A percentile compares a stretch with the other conserved stretches of the same genome.
Conservation (phyloP, 306 rosid genomes). For the Ammopiptanthus mongolicus region DNA sequence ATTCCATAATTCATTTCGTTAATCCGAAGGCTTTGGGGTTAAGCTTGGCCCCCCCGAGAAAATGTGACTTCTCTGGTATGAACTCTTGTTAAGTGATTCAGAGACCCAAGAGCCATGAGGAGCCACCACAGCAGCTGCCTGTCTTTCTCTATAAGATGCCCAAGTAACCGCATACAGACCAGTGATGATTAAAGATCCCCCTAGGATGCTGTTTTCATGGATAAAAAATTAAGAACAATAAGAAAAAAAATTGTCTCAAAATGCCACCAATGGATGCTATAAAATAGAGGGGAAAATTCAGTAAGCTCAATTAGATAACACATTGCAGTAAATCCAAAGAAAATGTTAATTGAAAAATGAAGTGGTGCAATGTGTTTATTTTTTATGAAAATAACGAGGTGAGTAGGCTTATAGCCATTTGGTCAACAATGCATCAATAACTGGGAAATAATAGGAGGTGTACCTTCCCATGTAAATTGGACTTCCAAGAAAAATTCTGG, state of each 20-base stretch:
- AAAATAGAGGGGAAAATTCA: not conserved
- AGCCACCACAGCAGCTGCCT: constrained; percentile 38
- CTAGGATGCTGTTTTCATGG: constrained; percentile 57
- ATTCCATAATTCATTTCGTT: constrained; percentile 7
- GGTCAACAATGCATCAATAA: not conserved
- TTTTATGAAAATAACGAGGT: not conserved
- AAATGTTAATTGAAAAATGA: not conserved
- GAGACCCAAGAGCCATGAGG: constrained; percentile 45
- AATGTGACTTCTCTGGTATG: constrained; percentile 49
- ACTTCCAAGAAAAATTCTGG: constrained; percentile 90
- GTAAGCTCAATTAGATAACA: not conserved
- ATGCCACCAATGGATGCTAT: not conserved
- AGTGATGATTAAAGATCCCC: constrained; percentile 71
- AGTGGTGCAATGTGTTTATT: not conserved
- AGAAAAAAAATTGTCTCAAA: constrained; percentile 17
- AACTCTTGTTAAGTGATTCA: constrained; percentile 52
- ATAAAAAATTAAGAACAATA: constrained; percentile 18
- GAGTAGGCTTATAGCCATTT: not conserved
- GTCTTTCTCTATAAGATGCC: constrained; percentile 78
- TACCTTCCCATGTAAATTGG: constrained; percentile 95
- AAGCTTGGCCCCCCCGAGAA: constrained; percentile 35
- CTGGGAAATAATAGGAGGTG: constrained; percentile 17
- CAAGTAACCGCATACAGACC: constrained; percentile 89
- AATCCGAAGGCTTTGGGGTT: constrained; percentile 67
- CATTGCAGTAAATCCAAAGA: not conserved